Percentiles rank a stretch among this genome's conserved stretches.
Conservation (phyloP, 2,329 filamentous ascomycete species). For the Sporothrix curviconia region DNA sequence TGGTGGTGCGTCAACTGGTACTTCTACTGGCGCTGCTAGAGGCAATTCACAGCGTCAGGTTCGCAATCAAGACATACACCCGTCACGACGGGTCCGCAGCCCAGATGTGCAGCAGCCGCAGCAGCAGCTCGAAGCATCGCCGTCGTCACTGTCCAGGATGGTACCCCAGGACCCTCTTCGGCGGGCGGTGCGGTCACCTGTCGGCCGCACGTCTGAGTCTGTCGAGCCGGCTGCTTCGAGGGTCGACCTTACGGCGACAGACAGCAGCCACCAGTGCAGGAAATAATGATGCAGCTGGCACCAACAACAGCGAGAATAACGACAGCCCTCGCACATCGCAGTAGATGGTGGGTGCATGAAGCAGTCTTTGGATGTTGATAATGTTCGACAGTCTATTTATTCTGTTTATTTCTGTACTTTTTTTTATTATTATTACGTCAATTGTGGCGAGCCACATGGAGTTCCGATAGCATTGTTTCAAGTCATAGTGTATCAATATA, state of each 20-base stretch:
- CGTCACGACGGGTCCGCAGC: background rate
- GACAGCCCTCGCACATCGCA: background rate
- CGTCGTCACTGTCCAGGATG: background rate
- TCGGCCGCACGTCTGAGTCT: slow-evolving; percentile 43
- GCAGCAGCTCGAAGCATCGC: background rate
- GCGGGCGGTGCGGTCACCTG: slow-evolving; percentile 23
- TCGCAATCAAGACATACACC: background rate
- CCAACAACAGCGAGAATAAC: background rate
- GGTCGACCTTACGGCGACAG: slow-evolving; percentile 8
- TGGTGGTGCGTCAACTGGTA: background rate
- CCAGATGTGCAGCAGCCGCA: background rate
- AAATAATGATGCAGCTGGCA: background rate
- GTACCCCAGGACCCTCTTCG: background rate
- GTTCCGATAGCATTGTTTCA: background rate
- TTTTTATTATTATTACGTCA: background rate
- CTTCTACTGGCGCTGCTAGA: background rate
- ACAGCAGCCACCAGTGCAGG: background rate
- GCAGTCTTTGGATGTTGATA: background rate
- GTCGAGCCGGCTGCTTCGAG: slow-evolving; percentile 36
- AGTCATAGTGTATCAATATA: background rate
- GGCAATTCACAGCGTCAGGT: background rate
- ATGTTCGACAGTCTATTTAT: background rate
- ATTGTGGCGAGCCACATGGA: background rate
- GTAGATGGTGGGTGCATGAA: background rate
- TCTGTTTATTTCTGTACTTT: background rate